Evolutionary conservation across 225 moss, liverwort and hornwort species (phyloP), one percentile per base, ranked within the genome.

Genomic region (Pleurozium schreberi): DNA sequence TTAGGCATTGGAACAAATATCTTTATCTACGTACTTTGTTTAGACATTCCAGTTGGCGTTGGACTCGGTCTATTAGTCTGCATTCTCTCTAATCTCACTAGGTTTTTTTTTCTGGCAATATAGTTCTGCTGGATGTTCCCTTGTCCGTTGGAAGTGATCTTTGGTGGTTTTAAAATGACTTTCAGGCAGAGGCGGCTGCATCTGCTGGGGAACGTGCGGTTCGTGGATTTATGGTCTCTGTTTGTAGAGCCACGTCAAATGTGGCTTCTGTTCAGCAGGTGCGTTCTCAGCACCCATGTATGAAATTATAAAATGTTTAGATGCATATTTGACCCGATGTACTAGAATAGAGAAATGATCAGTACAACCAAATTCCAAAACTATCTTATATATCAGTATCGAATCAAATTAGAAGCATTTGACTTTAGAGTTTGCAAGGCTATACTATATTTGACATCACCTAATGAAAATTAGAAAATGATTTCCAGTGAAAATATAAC

Each of bases 111-210:
- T 21, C 73, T 81, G 40, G 85, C 50, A 59, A 61, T 59, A 6
- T 31, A n/a, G 43, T 57, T 42, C 31, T 53, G 50, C 74, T 81
- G 50, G 73, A 36, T 34, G 43, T 66, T 78, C 82, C 70, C 61
- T 91, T 33, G 62, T 76, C 66, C 40, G 28, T 59, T 84, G 30
- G 28, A 61, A 73, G 52, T 87, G 84, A 75, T 77, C n/a, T 67
- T 85, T 90, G 53, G 21, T 89, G 70, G 43, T 52, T 87, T 28
- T 53, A 61, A 74, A 76, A 58, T 53, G 59, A 87, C 55, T n/a
- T 89, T 52, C 87, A 98, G 98, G 98, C 98, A 62, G 98, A 98
- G 92, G 98, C 97, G 91, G 97, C 98, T 80, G 98, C 97, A 63
- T 93, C 96, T 89, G 96, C 97, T 81, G 98, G 98, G 66, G 98